Base-by-base conservation (phyloP, 805 yeast genomes). In the Ogataea angusta region DNA sequence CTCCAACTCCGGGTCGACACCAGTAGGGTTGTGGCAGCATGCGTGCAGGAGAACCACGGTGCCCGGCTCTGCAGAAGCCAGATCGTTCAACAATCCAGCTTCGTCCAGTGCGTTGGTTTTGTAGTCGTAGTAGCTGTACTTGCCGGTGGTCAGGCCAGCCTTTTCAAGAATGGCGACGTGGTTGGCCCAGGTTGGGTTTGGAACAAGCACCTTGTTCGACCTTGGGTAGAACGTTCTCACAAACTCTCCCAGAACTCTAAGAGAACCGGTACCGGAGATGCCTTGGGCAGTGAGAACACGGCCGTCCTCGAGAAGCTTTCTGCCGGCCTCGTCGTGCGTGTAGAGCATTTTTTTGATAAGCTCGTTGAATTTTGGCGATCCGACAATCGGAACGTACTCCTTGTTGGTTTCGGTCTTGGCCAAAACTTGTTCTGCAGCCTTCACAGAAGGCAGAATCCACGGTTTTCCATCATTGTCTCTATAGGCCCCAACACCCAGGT, bases 1-100 rank as follows among this genome's bases (percentile, higher is more conserved):
- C 48, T 78, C 85, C 19, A 67, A 64, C 13, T 87, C 78, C 46
- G 95, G 93, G 61, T 90, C 97, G 62, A 90, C 80, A 49, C 97
- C 98, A 14, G 97, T 91, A 40, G 98, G 98, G 71, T 90, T 91
- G 70, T 90, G 97, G 57, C 96, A 93, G 62, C 96, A 89, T 7
- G 96, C 96, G 64, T 90, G 98, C 46, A 90, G 74, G 42, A 90
- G 71, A 16, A 89, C 82, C 38, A 78, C 75, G 16, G 82, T 70
- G 19, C 84, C 86, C 24, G 67, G 67, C 22, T 75, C 75, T 28
- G 81, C 80, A 25, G 62, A 56, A 17, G 68, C 54, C 34, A 89
- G 64, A 38, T 86, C 85, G 24, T 61, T 60, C 37, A 85, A 59
- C 70, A 88, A 69, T 34, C 81, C 80, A 19, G 72, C 80, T 47